phyloP scores from a whole-genome alignment of 257 asterid species.

The Eucommia ulmoides region DNA sequence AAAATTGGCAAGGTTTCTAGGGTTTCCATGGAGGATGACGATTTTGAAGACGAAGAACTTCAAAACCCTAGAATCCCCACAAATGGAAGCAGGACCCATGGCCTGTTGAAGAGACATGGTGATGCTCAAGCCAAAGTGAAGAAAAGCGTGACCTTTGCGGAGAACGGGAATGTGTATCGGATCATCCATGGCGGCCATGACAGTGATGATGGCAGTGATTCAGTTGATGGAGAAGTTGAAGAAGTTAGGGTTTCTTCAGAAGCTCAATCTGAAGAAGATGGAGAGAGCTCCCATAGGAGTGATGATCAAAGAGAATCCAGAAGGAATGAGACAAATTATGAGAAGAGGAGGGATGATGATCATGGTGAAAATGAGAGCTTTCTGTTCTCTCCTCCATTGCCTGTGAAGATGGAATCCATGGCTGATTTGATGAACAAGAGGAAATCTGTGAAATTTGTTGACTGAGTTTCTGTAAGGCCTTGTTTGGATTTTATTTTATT shows the following conservation, averaged over 20 bases:
- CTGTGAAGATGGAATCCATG: constrained; percentile 43
- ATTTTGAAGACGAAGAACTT: constrained; percentile 14
- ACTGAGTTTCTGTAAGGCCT: not conserved
- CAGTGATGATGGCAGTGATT: constrained; percentile 13
- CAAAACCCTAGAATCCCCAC: constrained; percentile 15
- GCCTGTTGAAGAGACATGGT: constrained; percentile 16
- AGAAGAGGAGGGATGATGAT: constrained; percentile 1
- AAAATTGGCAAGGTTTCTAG: constrained; percentile 22
- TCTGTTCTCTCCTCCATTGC: constrained; percentile 40
- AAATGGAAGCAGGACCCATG: constrained; percentile 8
- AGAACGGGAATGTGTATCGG: constrained; percentile 30
- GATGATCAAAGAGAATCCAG: constrained; percentile 25
- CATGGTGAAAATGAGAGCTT: constrained; percentile 11
- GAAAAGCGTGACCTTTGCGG: constrained; percentile 61
- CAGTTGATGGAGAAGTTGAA: constrained; percentile 25
- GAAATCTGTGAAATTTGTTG: constrained; percentile 3
- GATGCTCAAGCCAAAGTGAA: constrained; percentile 32
- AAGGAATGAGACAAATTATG: constrained; percentile 8
- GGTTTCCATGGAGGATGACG: constrained; percentile 32
- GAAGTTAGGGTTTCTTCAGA: constrained; percentile 25
- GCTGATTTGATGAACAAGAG: constrained; percentile 18
- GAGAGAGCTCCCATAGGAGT: constrained; percentile 22
- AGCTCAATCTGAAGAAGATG: constrained; percentile 24
- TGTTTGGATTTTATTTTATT: not conserved
- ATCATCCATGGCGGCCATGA: constrained; percentile 10